Percentiles rank a stretch among this genome's conserved stretches.
These are phyloP conservation scores for Aphanomyces cochlioides DNA, from an alignment of 352 stramenopile species.

Conservation along the genomic window DNA sequence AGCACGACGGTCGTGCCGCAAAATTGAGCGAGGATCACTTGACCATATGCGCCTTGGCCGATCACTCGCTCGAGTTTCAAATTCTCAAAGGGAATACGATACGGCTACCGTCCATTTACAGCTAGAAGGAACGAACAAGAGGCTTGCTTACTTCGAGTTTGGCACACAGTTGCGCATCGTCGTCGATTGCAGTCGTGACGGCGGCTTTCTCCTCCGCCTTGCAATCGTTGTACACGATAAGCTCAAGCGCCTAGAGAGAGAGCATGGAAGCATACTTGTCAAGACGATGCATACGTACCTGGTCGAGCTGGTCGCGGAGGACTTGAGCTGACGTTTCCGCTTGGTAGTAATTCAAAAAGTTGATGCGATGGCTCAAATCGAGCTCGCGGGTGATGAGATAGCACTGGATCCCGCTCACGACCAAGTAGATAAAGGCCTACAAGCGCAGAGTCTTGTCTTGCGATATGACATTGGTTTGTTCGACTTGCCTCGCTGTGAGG, in stretches of 20 bases:
- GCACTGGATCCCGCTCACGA: conserved; percentile 3
- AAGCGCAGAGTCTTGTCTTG: background rate
- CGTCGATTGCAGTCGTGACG: background rate
- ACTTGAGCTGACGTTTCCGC: conserved; percentile 15
- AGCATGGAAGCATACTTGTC: background rate
- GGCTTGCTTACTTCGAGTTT: conserved; percentile 1
- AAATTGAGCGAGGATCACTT: conserved; percentile 24
- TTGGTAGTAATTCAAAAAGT: conserved; percentile 23
- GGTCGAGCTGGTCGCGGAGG: conserved; percentile 18
- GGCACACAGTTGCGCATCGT: background rate
- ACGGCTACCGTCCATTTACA: background rate
- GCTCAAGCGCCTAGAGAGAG: conserved; percentile 3
- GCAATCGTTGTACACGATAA: conserved; percentile 18
- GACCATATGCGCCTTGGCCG: conserved; percentile 8
- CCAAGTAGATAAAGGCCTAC: conserved; percentile 16
- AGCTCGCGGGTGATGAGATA: conserved; percentile 6
- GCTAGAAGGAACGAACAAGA: background rate
- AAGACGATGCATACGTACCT: background rate
- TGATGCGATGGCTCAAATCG: conserved; percentile 12
- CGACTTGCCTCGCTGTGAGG: conserved; percentile 5
- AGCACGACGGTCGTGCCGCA: conserved; percentile 14
- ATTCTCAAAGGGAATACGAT: conserved; percentile 20
- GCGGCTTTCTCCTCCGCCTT: conserved; percentile 18
- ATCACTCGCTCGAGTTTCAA: conserved; percentile 19
- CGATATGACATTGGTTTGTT: background rate